Base-by-base conservation (phyloP, 495 filamentous ascomycete genomes). In the Penicillium simplicissimum region DNA sequence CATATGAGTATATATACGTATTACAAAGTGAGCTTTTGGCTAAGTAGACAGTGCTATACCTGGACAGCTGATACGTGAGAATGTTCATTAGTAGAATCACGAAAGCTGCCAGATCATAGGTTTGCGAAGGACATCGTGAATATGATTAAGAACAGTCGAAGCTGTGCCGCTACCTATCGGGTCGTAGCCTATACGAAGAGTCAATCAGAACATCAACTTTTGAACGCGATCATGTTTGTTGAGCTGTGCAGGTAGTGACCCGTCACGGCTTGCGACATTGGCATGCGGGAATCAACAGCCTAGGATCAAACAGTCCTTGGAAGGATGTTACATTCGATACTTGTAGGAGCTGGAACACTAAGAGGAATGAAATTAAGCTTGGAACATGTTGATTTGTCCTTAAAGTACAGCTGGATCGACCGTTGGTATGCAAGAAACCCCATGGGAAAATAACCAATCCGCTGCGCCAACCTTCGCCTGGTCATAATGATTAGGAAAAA, bases 371-470 rank as follows among this genome's bases (percentile, higher is more conserved):
- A 15, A 8, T 49, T 11, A 23, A 31, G 8, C 17, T 28, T 28
- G 23, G 14, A 31, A 31, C 15, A 31, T 31, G 14, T 10, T 49
- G 23, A 9, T 28, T 49, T 31, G 23, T 49, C 25, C 25, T 25
- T 28, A 49, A 13, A 49, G 25, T 31, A 49, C 13, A 31, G 23
- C 23, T 49, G 14, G 23, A n/a, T 49, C 11, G 23, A 49, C 28
- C 19, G 45, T 23, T 49, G 45, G 23, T 49, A 49, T 49, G 45
- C 23, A 49, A 49, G 45, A 49, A 28, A 49, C 4, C 45, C 45
- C 45, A 31, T 31, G 21, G 31, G 17, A 49, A 49, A 14, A 49
- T 4, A 31, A 28, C 25, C 45, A n/a, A 25, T 31, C 23, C 45
- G 11, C 15, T 49, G 45, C 45, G 45, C 45, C 45, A 19, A 14